phyloP scores from a whole-genome alignment of 345 rosid species.

The Syzygium grande region DNA sequence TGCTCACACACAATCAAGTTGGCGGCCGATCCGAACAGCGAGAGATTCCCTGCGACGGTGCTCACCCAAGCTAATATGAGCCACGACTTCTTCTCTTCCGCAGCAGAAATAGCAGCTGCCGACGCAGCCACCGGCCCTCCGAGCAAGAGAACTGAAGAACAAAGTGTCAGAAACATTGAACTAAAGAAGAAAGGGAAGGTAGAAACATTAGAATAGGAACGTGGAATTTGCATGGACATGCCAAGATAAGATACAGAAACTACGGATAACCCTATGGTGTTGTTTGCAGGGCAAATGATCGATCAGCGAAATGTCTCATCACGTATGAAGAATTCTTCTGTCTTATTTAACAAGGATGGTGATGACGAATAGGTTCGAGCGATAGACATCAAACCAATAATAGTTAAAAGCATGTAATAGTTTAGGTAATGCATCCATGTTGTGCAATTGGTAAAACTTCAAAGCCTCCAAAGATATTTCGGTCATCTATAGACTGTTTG shows the following conservation, averaged over 20 bases:
- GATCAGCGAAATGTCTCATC: no score
- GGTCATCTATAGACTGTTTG: no score
- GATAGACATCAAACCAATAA: no score
- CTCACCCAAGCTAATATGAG: slow-evolving; percentile 81
- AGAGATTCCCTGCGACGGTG: slow-evolving; percentile 74
- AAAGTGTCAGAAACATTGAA: background rate
- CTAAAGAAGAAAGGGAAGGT: background rate
- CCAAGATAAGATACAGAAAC: background rate
- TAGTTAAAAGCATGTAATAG: no score
- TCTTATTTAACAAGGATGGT: no score
- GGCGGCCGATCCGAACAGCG: slow-evolving; percentile 79
- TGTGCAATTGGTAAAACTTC: no score
- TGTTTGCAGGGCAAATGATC: no score
- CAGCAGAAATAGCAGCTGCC: slow-evolving; percentile 41
- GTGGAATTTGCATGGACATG: background rate
- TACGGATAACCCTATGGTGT: background rate
- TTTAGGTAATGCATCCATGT: no score
- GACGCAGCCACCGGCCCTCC: slow-evolving; percentile 72
- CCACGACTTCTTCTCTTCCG: slow-evolving; percentile 79
- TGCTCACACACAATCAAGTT: slow-evolving; percentile 87
- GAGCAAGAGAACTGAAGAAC: slow-evolving; percentile 51
- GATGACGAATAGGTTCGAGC: no score
- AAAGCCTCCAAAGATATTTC: no score
- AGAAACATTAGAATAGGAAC: background rate
- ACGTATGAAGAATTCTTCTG: no score